Base-by-base conservation (phyloP, 768 basidiomycete genomes). In the Phanerochaete carnosa region DNA sequence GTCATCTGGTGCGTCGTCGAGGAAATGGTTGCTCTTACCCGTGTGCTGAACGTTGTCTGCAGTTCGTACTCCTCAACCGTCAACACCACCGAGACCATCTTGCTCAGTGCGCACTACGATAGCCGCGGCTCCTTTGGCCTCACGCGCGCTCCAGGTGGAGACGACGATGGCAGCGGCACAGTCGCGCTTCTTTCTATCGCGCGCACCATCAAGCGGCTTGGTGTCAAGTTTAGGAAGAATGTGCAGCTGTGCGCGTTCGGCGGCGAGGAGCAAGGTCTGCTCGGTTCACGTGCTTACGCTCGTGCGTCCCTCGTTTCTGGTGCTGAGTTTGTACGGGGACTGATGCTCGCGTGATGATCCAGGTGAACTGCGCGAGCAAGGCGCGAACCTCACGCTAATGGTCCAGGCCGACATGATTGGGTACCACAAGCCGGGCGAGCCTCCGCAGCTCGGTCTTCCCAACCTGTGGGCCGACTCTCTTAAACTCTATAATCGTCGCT, bases 371-470 rank as follows among this genome's bases (percentile, higher is more conserved):
- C 79, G 84, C 58, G 74, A 72, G 29, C 72, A 72, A 22, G 77
- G 82, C 59, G 86, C 85, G 26, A 88, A 92, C 64, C 75, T 96
- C 49, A 84, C 89, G 1, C 69, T 96, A 33, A 92, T 95, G 83
- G 79, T 95, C 52, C 95, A 96, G 72, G 91, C 91, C 0, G 95
- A 97, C 67, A 96, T 96, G 95, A 80, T 92, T 45, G 95, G 85
- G 0, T 96, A 94, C 70, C 92, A 86, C 62, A 85, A 77, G 22
- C 83, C 85, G 0, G 82, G 81, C 28, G 95, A 97, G 74, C 91
- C 92, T 13, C 72, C 82, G 1, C 95, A 97, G 70, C 81, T 97
- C 9, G 94, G 90, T 19, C 80, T 95, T 33, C 93, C 95, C 9
- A 80, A 81, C 25, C 62, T 67, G 91, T 94, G 54, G 55, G 84